Evolutionary conservation across 805 yeast genomes (phyloP).

Genomic region (Starmerella stellata): DNA sequence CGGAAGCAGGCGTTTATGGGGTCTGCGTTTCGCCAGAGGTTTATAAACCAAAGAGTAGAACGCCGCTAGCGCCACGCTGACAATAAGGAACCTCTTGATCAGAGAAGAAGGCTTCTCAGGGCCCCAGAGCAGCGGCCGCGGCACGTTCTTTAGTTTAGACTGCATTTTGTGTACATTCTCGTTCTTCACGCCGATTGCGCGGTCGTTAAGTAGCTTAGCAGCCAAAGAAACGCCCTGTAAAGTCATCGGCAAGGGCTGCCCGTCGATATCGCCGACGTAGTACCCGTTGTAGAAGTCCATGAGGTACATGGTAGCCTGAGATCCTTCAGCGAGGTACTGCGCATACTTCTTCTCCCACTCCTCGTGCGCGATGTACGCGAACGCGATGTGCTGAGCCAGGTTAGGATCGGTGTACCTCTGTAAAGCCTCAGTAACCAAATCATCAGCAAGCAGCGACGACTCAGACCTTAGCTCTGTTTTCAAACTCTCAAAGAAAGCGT

Average conservation of each 20-base stretch:
- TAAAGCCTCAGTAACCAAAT: not conserved
- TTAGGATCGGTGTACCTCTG: not conserved
- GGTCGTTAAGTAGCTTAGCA: not conserved
- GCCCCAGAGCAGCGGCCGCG: not conserved
- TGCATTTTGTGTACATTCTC: not conserved
- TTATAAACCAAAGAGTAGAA: not conserved
- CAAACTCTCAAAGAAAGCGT: not conserved
- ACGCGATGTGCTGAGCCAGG: constrained; percentile 6
- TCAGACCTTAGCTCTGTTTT: not conserved
- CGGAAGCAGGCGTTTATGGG: too few species aligned
- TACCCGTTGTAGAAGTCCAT: constrained; percentile 13
- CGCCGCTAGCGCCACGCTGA: not conserved
- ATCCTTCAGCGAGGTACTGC: constrained; percentile 3
- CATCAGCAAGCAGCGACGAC: not conserved
- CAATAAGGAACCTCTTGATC: not conserved
- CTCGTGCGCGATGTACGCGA: constrained; percentile 10
- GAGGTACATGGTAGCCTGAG: constrained; percentile 9
- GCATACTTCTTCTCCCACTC: constrained; percentile 9
- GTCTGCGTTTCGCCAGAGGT: not conserved
- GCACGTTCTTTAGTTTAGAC: not conserved
- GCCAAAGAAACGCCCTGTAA: not conserved
- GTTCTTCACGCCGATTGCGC: not conserved
- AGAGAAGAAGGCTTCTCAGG: not conserved
- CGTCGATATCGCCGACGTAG: constrained; percentile 12
- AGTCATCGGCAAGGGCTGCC: not conserved